Base-by-base conservation (phyloP, 108 stramenopile genomes). In the Skeletonema marinoi region DNA sequence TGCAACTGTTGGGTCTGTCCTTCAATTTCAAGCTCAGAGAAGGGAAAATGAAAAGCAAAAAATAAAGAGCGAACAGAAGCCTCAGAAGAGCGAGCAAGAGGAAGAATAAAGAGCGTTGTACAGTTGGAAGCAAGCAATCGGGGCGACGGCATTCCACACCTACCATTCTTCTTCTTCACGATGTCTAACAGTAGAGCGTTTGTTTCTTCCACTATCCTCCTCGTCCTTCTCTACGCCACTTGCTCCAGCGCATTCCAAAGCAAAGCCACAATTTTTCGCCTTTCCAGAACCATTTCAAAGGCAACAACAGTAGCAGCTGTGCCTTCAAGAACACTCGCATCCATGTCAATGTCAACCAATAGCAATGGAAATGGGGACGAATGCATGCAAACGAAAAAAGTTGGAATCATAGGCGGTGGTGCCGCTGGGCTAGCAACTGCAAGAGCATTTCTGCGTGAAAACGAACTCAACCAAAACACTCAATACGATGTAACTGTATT, bases 341-440 rank as follows among this genome's bases (percentile, higher is more conserved):
- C 48, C 6, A 41, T 41, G 19, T 51, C 50, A 12, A 51, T 51
- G 50, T 51, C 25, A 38, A 32, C 32, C 4, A 54, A 30, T 41
- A 12, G 11, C 39, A 41, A 41, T 41, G 39, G 39, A 12, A 41
- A 41, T 12, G 39, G 39, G 39, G 39, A 41, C 12, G 39, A 41
- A 41, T 12, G 39, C 39, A 41, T 41, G 12, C 39, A 11, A 51
- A 65, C 63, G 6, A 68, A 67, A 63, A 69, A 60, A 30, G 54
- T 95, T 60, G 93, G 90, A 19, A 82, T 95, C 29, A 90, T 95
- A 64, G 93, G 93, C n/a, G 90, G 82, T 16, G 93, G 93, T 41
- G 91, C 93, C 1, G 88, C 93, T 0, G 93, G 93, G 54, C 66
- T 95, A 44, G 89, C 86, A 6, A 68, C 90, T 3, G 90, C 93